phyloP scores from a whole-genome alignment of 257 asterid genomes.

The Solanum megistacrolobum region DNA sequence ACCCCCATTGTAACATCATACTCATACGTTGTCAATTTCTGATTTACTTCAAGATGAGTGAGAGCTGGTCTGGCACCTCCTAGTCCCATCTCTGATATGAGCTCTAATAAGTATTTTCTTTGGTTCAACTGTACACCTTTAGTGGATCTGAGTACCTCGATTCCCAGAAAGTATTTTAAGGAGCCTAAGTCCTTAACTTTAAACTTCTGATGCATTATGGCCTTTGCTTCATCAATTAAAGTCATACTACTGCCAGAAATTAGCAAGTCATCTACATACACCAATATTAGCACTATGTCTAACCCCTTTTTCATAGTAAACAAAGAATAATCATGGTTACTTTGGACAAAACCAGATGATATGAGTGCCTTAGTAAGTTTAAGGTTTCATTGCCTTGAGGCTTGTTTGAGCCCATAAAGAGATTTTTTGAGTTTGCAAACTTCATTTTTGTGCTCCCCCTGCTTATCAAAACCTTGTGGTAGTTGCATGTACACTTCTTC shows the following conservation, averaged over 20 bases:
- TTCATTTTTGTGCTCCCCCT: neutral
- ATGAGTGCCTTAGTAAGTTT: neutral
- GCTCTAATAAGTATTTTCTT: neutral
- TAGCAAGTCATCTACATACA: neutral
- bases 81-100: neutral
- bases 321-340: neutral
- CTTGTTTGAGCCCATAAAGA: neutral
- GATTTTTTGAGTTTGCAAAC: neutral
- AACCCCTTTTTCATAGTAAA: neutral
- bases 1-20: neutral
- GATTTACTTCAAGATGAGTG: neutral
- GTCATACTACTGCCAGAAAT: neutral
- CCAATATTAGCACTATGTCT: neutral
- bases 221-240: neutral
- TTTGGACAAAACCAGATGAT: too few relatives aligned
- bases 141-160: neutral
- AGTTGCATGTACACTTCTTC: neutral
- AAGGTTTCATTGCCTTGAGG: neutral
- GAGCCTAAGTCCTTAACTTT: neutral
- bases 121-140: neutral
- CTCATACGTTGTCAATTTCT: neutral
- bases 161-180: neutral
- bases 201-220: neutral
- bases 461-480: neutral
- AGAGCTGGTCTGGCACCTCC: neutral